Conservation (phyloP, 1,284 basidiomycete species). For the Trichosporon sp. region DNA sequence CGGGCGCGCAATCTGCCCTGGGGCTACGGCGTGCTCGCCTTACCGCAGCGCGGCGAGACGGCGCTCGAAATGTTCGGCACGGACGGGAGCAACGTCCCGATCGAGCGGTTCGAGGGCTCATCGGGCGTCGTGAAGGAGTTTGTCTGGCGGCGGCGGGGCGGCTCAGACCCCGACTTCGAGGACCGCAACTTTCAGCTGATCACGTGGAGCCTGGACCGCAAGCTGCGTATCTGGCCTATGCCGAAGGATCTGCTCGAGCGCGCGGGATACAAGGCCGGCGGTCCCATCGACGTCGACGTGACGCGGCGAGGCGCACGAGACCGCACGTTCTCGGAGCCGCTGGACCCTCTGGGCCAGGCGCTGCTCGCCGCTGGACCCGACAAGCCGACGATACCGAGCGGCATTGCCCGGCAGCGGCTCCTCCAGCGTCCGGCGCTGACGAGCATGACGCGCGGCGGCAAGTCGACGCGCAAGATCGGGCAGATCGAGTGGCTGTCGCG, state of each 20-base stretch:
- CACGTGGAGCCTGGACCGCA: conserved; percentile 95
- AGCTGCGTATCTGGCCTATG: conserved; percentile 85
- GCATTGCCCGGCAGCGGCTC: conserved; percentile 34
- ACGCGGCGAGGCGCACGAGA: conserved; percentile 49
- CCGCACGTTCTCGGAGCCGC: conserved; percentile 36
- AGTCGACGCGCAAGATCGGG: conserved; percentile 33
- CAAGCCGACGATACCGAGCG: conserved; percentile 20
- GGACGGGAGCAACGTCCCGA: conserved; percentile 28
- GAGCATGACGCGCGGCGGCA: conserved; percentile 47
- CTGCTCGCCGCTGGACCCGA: not conserved
- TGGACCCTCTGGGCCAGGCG: not conserved
- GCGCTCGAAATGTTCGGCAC: conserved; percentile 74
- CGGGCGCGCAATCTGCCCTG: conserved; percentile 88
- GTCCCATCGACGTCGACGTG: conserved; percentile 52
- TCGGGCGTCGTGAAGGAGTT: conserved; percentile 95
- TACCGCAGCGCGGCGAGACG: conserved; percentile 84
- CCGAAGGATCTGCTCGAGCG: conserved; percentile 54
- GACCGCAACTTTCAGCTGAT: conserved; percentile 82
- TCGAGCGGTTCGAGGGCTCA: conserved; percentile 80
- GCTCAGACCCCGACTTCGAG: conserved; percentile 51
- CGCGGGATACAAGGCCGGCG: conserved; percentile 51
- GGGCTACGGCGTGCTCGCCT: conserved; percentile 77
- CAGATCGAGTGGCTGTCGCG: conserved; percentile 48
- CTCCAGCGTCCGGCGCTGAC: conserved; percentile 21
- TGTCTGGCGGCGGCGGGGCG: conserved; percentile 74